A percentile compares a stretch with the other conserved stretches of the same genome.
Evolutionary conservation across 257 asterid genomes (phyloP).

Genomic region (Ajuga chamaepitys): DNA sequence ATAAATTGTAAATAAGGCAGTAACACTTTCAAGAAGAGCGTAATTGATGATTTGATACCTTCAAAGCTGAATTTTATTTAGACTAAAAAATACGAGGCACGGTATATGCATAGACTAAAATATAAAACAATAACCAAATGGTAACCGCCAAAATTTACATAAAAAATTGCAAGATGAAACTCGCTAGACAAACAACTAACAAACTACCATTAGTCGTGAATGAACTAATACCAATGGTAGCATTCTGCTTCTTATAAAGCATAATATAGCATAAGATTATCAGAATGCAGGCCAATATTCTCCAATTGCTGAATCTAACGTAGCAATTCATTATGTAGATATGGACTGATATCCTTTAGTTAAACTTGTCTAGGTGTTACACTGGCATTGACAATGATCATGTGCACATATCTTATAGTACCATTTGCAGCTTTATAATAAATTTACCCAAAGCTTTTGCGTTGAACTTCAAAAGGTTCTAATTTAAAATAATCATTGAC

Average conservation of each 20-base stretch:
- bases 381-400: not conserved
- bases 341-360: not conserved
- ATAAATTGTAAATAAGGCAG: not conserved
- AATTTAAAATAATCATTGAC: not conserved
- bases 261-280: not conserved
- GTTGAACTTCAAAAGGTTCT: too few relatives aligned
- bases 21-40: not conserved
- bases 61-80: not conserved
- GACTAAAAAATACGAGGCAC: not conserved
- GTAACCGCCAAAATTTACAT: not conserved
- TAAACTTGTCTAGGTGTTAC: not conserved
- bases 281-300: not conserved
- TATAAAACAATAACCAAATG: not conserved
- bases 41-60: not conserved
- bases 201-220: not conserved
- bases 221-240: not conserved
- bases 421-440: not conserved
- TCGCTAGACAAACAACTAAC: not conserved
- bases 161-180: not conserved
- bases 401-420: not conserved
- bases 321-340: too few relatives aligned
- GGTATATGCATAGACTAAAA: not conserved
- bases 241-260: not conserved
- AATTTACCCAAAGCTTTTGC: too few relatives aligned
- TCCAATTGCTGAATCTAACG: not conserved